Evolutionary conservation across 2,329 filamentous ascomycete genomes (phyloP).

Genomic region (Diaporthe sp.): DNA sequence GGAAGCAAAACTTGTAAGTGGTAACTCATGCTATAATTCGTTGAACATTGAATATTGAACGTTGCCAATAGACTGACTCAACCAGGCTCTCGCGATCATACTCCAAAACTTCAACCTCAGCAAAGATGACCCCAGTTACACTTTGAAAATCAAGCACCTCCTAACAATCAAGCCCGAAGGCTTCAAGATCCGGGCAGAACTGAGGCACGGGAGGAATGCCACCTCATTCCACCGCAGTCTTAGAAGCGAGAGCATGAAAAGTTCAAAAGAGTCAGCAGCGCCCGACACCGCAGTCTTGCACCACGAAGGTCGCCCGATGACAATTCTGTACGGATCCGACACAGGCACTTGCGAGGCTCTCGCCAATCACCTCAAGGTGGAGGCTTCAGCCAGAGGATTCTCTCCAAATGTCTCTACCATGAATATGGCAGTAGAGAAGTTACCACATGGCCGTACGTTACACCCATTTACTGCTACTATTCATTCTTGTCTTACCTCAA

Average conservation of each 20-base stretch:
- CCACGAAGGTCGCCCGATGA: slow-evolving; percentile 51
- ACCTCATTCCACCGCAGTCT: slow-evolving; percentile 41
- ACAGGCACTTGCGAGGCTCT: slow-evolving; percentile 81
- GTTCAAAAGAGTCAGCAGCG: not conserved
- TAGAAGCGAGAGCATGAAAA: not conserved
- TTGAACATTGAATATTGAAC: not conserved
- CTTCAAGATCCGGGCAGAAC: slow-evolving; percentile 68
- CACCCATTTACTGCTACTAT: not conserved
- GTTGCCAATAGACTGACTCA: not conserved
- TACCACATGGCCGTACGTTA: not conserved
- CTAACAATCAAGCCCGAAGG: slow-evolving; percentile 72
- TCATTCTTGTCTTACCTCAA: too few relatives aligned
- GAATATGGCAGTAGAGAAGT: not conserved
- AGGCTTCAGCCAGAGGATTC: slow-evolving; percentile 70
- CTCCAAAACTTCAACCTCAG: slow-evolving; percentile 58
- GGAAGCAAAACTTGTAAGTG: slow-evolving; percentile 53
- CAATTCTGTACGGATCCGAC: slow-evolving; percentile 80
- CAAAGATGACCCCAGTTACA: slow-evolving; percentile 57
- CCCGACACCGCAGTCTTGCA: not conserved
- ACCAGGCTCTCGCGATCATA: slow-evolving; percentile 50
- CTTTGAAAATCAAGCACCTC: slow-evolving; percentile 56
- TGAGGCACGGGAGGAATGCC: slow-evolving; percentile 56
- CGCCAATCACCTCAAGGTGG: slow-evolving; percentile 71
- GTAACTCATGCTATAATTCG: not conserved
- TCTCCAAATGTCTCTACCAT: slow-evolving; percentile 77